Conservation (phyloP, 441 rosid species). For the Theobroma grandiflorum region DNA sequence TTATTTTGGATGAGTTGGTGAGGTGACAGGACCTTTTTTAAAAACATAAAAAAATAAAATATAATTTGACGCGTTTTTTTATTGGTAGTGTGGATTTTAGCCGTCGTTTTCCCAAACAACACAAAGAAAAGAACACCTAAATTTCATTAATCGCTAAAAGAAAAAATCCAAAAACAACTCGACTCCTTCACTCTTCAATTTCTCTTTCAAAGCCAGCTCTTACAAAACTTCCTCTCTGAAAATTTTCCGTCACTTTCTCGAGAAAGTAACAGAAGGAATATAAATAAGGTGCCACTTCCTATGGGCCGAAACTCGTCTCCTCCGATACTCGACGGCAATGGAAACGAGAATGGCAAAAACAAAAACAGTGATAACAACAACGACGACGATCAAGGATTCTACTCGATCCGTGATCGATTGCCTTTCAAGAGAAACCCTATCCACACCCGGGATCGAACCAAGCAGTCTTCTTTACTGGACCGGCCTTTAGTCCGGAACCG, state of each 20-base stretch:
- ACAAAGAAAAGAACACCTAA: neutral
- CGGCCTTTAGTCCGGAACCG: constrained; percentile 56
- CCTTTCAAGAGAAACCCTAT: constrained; percentile 64
- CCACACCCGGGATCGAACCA: constrained; percentile 49
- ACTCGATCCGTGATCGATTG: constrained; percentile 76
- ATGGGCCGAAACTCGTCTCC: constrained; percentile 57
- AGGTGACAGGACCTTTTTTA: neutral
- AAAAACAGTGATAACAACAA: constrained; percentile 36
- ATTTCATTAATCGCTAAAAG: neutral
- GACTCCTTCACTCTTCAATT: neutral
- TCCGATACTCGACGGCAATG: constrained; percentile 57
- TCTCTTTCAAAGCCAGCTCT: constrained; percentile 17
- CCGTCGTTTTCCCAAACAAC: neutral
- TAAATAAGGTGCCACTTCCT: constrained; percentile 14
- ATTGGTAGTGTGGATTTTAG: constrained; percentile 7
- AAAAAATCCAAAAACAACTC: neutral
- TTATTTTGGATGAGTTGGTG: neutral
- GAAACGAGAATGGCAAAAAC: constrained; percentile 30
- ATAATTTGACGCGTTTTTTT: constrained; percentile 1
- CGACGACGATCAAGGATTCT: constrained; percentile 43
- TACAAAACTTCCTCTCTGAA: neutral
- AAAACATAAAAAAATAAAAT: neutral
- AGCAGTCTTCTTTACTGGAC: constrained; percentile 42
- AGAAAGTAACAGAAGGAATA: constrained; percentile 19
- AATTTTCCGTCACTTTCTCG: constrained; percentile 26